Base-by-base conservation (phyloP, 2,329 filamentous ascomycete species). In the Calonectria montana region DNA sequence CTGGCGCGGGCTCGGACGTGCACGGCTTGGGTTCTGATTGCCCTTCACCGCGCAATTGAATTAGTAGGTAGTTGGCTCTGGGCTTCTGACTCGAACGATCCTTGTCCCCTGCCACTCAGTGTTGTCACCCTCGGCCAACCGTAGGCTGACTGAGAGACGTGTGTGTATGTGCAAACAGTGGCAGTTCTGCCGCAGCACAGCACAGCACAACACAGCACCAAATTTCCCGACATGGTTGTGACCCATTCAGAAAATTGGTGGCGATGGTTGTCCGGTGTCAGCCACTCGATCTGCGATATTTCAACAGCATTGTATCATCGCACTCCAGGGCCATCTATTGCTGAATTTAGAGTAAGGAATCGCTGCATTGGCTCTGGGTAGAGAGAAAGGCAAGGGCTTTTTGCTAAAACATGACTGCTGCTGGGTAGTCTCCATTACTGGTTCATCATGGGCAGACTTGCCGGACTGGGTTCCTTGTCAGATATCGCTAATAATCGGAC, bases 91-190 rank as follows among this genome's bases (percentile, higher is more conserved):
- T 37, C 25, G 47, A 39, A 59, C 7, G 27, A 71, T 50, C 63
- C 63, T 71, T 70, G 62, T 45, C 41, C n/a, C 18, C 16, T 27
- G 59, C 41, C 61, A 43, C 43, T 70, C 43, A 65, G 7, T 62
- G 59, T 31, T 66, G 68, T 70, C 68, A 70, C 62, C 62, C 53
- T 70, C 68, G 65, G 43, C 62, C 53, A 61, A 43, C 35, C 57
- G 47, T 27, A 61, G 67, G 18, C 35, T n/a, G 25, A 48, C 25
- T 4, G 25, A 18, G 29, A 50, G 27, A 43, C 25, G 37, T 27
- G 31, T 15, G 25, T 41, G 39, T 15, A 18, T 1, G 25, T n/a
- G n/a, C n/a, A 25, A 12, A 53, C 35, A 39, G 23, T 41, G 18
- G 43, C 29, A 39, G 45, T 55, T 35, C 48, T 27, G 27, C 37